These are phyloP conservation scores for Malassezia sympodialis DNA, from an alignment of 1,284 basidiomycete species.

Conservation along the genomic window DNA sequence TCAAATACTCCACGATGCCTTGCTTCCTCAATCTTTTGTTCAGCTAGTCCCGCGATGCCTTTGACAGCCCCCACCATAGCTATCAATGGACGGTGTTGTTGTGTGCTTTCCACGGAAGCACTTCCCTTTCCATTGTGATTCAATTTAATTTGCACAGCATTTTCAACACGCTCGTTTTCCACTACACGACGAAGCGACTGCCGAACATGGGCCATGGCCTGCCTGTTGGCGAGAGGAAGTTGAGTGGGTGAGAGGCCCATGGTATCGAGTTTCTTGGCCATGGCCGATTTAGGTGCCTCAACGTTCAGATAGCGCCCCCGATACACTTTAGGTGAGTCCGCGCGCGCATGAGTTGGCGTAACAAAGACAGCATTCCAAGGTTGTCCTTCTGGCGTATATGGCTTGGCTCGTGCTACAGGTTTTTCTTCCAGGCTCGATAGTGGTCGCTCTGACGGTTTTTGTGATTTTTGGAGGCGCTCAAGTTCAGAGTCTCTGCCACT, in stretches of 20 bases:
- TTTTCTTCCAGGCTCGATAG: neutral
- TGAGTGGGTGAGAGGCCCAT: slow-evolving; percentile 19
- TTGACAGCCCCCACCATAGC: slow-evolving; percentile 12
- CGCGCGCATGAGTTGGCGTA: slow-evolving; percentile 21
- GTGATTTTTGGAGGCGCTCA: slow-evolving; percentile 12
- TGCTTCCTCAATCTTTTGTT: slow-evolving; percentile 54
- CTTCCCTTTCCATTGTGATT: neutral
- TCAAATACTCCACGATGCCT: slow-evolving; percentile 62
- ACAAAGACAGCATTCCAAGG: slow-evolving; percentile 41
- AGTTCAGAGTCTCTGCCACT: slow-evolving; percentile 5
- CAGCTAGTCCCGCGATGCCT: slow-evolving; percentile 37
- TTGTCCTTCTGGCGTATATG: slow-evolving; percentile 29
- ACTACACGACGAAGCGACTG: neutral
- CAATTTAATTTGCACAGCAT: neutral
- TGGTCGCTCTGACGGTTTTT: neutral
- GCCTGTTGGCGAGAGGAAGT: slow-evolving; percentile 52
- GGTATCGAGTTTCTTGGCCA: slow-evolving; percentile 19
- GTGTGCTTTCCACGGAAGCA: neutral
- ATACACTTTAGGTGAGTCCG: slow-evolving; percentile 2
- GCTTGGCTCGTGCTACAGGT: slow-evolving; percentile 1
- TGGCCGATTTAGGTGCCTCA: slow-evolving; percentile 12
- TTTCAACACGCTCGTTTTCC: neutral
- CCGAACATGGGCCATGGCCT: slow-evolving; percentile 23
- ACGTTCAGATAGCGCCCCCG: neutral
- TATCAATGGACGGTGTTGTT: neutral